Evolutionary conservation across 2,329 filamentous ascomycete species (phyloP).

Genomic region (Talaromyces piceae): DNA sequence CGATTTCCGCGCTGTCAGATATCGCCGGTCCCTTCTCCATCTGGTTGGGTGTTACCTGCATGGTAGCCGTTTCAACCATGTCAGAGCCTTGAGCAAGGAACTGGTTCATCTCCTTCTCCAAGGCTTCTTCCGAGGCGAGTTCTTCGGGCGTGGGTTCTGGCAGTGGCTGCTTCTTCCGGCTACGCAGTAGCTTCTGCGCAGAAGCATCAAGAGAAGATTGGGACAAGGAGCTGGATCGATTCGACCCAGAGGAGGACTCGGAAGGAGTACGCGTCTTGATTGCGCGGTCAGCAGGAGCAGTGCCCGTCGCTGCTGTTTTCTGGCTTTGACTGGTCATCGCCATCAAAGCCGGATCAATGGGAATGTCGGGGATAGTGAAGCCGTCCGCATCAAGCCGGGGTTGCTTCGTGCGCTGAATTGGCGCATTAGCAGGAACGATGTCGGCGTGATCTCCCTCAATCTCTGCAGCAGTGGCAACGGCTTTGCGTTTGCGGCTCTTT

Average conservation of each 20-base stretch:
- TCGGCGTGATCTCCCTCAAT: constrained; percentile 40
- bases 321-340: not conserved
- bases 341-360: constrained; percentile 38
- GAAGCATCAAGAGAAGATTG: constrained; percentile 15
- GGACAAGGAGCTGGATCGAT: no score
- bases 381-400: constrained; percentile 57
- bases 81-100: constrained; percentile 46
- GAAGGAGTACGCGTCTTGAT: not conserved
- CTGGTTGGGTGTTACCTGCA: not conserved
- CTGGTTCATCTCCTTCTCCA: constrained; percentile 64
- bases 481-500: constrained; percentile 42
- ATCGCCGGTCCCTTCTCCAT: not conserved
- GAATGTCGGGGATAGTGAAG: constrained; percentile 54
- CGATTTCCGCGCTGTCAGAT: constrained; percentile 51
- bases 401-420: constrained; percentile 19
- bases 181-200: constrained; percentile 16
- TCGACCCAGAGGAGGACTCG: not conserved
- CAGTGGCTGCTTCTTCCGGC: constrained; percentile 27
- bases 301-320: not conserved
- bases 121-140: constrained; percentile 48
- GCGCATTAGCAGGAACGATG: constrained; percentile 13
- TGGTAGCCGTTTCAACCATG: constrained; percentile 24
- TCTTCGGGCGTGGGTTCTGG: constrained; percentile 54
- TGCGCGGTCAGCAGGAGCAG: not conserved
- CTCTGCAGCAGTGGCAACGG: constrained; percentile 31